Conservation (phyloP, 192 early-diverging fungal genomes). For the Spizellomyces punctatus region DNA sequence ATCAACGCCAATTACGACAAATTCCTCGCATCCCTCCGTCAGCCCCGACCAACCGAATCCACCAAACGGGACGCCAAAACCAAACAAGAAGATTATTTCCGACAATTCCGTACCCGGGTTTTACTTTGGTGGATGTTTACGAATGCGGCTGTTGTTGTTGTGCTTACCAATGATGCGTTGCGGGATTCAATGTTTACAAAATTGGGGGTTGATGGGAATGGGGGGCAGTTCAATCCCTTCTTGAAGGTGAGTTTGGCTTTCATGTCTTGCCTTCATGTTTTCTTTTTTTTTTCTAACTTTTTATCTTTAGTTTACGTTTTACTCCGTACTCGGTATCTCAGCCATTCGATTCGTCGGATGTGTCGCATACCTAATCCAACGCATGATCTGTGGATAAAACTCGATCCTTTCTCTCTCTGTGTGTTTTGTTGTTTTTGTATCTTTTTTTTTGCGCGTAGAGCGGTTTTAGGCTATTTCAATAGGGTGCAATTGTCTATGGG, state of each 20-base stretch:
- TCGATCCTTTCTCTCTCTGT: too few species aligned
- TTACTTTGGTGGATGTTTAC: conserved; percentile 87
- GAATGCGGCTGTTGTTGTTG: conserved; percentile 73
- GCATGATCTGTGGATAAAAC: conserved; percentile 65
- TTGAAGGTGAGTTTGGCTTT: conserved; percentile 43
- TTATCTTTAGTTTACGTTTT: conserved; percentile 71
- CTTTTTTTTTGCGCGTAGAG: too few species aligned
- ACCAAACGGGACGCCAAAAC: conserved; percentile 75
- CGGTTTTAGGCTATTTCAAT: too few species aligned
- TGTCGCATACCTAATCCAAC: conserved; percentile 68
- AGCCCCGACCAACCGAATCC: conserved; percentile 50
- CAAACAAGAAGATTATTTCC: conserved; percentile 89
- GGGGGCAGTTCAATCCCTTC: conserved; percentile 65
- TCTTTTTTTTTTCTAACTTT: not conserved
- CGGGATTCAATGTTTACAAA: conserved; percentile 21
- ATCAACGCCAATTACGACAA: conserved; percentile 84
- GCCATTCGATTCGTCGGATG: conserved; percentile 77
- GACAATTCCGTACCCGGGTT: conserved; percentile 80
- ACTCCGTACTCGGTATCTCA: conserved; percentile 75
- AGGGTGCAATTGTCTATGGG: too few species aligned
- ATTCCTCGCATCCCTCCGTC: conserved; percentile 64
- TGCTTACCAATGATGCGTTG: conserved; percentile 59
- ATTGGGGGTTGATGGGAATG: conserved; percentile 14
- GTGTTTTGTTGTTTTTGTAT: too few species aligned
- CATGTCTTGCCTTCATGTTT: not conserved